phyloP scores from a whole-genome alignment of 2,329 filamentous ascomycete genomes.

The Xylaria sp. region DNA sequence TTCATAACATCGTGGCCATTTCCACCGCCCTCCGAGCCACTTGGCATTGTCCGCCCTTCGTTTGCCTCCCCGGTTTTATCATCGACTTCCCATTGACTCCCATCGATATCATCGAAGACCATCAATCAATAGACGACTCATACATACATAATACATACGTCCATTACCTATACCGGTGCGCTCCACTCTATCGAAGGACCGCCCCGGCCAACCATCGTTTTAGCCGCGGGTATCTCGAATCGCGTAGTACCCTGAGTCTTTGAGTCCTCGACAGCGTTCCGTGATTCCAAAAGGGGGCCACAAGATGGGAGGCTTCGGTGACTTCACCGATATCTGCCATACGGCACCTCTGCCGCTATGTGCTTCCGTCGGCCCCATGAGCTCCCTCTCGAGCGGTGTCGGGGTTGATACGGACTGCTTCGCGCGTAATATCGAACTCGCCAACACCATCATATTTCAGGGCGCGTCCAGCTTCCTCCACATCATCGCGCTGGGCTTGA shows the following conservation, averaged over 20 bases:
- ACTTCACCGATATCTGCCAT: conserved; percentile 87
- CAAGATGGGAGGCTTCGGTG: conserved; percentile 84
- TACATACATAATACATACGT: background rate
- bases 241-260: conserved; percentile 1
- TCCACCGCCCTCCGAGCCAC: conserved; percentile 20
- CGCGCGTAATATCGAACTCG: conserved; percentile 92
- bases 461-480: conserved; percentile 91
- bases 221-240: conserved; percentile 6
- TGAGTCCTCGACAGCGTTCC: background rate
- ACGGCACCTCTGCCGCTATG: conserved; percentile 89
- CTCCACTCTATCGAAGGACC: conserved; percentile 9
- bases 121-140: conserved; percentile 1
- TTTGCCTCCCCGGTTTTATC: conserved; percentile 9
- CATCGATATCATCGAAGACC: background rate
- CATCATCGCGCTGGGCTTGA: conserved; percentile 91
- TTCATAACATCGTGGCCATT: conserved; percentile 27
- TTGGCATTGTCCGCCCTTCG: conserved; percentile 26
- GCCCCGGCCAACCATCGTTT: conserved; percentile 17
- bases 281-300: conserved; percentile 8
- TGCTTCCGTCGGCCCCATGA: conserved; percentile 81
- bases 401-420: conserved; percentile 93
- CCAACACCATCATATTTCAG: conserved; percentile 98
- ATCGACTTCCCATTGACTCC: background rate
- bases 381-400: conserved; percentile 72
- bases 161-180: background rate